Evolutionary conservation across 306 rosid genomes (phyloP).

Genomic region (Glycyrrhiza uralensis): DNA sequence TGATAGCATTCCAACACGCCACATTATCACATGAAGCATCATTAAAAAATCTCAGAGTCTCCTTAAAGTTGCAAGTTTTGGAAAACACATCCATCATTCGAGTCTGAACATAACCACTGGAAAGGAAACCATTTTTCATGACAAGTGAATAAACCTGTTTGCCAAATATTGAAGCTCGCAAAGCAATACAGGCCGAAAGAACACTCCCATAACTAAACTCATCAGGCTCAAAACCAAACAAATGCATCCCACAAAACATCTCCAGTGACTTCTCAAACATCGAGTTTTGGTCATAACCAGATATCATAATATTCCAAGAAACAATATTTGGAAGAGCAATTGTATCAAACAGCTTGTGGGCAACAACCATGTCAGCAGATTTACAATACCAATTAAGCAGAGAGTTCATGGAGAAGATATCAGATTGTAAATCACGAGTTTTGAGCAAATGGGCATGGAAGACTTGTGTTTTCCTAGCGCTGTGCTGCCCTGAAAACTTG

Average conservation of each 20-base stretch:
- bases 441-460: conserved; percentile 51
- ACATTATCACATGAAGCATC: conserved; percentile 53
- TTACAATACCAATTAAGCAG: conserved; percentile 20
- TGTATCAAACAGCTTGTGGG: conserved; percentile 30
- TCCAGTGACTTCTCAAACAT: conserved; percentile 47
- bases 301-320: conserved; percentile 76
- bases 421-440: conserved; percentile 33
- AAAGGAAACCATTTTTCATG: conserved; percentile 19
- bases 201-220: conserved; percentile 63
- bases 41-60: conserved; percentile 38
- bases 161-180: conserved; percentile 42
- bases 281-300: conserved; percentile 45
- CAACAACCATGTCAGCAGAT: conserved; percentile 21
- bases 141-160: conserved; percentile 32
- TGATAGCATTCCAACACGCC: conserved; percentile 48
- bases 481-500: conserved; percentile 28
- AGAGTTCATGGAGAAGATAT: conserved; percentile 40
- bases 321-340: conserved; percentile 36
- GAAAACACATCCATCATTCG: conserved; percentile 34
- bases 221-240: conserved; percentile 36
- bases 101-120: conserved; percentile 33
- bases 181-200: conserved; percentile 59
- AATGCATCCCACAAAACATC: conserved; percentile 50
- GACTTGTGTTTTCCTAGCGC: conserved; percentile 28
- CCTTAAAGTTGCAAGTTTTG: conserved; percentile 26